These are phyloP conservation scores for Immersiporthe knoxdaviesiana DNA, from an alignment of 2,329 filamentous ascomycete genomes.

Conservation along the genomic window DNA sequence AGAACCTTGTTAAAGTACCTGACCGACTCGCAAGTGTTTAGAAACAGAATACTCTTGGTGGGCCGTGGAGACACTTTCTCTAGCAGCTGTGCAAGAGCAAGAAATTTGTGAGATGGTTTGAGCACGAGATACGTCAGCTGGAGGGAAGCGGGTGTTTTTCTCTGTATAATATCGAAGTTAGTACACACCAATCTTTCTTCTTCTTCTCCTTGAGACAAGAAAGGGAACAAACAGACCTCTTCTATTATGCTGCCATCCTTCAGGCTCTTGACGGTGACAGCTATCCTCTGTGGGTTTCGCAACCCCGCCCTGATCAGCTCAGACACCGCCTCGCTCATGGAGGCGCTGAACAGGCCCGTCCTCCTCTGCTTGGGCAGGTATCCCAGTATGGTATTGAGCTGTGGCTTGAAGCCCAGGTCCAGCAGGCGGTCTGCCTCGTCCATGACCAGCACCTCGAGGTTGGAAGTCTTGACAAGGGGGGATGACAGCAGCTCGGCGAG, in stretches of 20 bases:
- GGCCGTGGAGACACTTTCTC: constrained; percentile 71
- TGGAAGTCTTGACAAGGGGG: constrained; percentile 84
- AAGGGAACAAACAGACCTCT: constrained; percentile 48
- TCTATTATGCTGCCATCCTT: constrained; percentile 67
- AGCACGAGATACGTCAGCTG: constrained; percentile 84
- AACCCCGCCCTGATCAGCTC: constrained; percentile 91
- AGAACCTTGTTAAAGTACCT: constrained; percentile 90
- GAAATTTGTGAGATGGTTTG: constrained; percentile 79
- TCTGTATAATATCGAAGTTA: constrained; percentile 40
- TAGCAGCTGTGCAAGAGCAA: constrained; percentile 72
- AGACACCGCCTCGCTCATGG: constrained; percentile 91
- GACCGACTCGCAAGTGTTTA: constrained; percentile 84
- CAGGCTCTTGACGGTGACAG: constrained; percentile 84
- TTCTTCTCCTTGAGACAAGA: background rate
- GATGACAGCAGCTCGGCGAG: constrained; percentile 86
- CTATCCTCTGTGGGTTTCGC: constrained; percentile 91
- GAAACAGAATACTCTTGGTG: constrained; percentile 85
- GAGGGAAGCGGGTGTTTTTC: constrained; percentile 88
- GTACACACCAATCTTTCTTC: background rate
- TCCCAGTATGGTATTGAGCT: constrained; percentile 82
- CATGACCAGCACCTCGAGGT: constrained; percentile 88
- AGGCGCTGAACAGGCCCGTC: constrained; percentile 93
- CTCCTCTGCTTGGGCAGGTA: constrained; percentile 89
- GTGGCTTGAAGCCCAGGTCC: constrained; percentile 91
- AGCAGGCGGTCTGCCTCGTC: constrained; percentile 93